Percentiles rank a stretch among this genome's conserved stretches.
phyloP scores from a whole-genome alignment of 73 alveolate species.

The Stentor roeselii region DNA sequence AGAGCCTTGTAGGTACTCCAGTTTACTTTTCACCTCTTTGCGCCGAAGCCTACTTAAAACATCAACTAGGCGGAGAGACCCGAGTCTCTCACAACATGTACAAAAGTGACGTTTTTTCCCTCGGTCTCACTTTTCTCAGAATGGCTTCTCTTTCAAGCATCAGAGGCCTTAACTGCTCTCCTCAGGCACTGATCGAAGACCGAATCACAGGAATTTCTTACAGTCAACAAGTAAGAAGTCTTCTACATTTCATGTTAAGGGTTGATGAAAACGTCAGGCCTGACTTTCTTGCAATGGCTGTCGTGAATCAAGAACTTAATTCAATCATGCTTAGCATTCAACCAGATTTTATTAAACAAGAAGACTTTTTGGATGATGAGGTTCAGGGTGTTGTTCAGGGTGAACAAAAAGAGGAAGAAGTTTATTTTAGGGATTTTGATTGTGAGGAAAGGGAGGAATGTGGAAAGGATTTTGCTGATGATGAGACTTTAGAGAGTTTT shows the following conservation, averaged over 20 bases:
- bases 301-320: neutral
- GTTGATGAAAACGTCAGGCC: neutral
- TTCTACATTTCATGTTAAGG: neutral
- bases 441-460: no score
- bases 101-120: constrained; percentile 28
- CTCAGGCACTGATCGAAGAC: neutral
- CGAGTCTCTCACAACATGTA: neutral
- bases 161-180: neutral
- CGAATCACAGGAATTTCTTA: neutral
- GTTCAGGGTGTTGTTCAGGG: no score
- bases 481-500: no score
- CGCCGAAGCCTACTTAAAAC: neutral
- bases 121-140: constrained; percentile 27
- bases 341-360: neutral
- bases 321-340: neutral
- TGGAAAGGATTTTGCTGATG: no score
- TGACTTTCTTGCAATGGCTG: neutral
- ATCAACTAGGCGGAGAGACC: neutral
- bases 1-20: constrained; percentile 28
- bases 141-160: constrained; percentile 21
- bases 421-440: no score
- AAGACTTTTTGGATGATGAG: no score
- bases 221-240: neutral
- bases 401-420: no score
- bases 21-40: constrained; percentile 25